Percentiles rank a stretch among this genome's conserved stretches.
phyloP scores from a whole-genome alignment of 257 asterid species.

The Solanum virginianum region DNA sequence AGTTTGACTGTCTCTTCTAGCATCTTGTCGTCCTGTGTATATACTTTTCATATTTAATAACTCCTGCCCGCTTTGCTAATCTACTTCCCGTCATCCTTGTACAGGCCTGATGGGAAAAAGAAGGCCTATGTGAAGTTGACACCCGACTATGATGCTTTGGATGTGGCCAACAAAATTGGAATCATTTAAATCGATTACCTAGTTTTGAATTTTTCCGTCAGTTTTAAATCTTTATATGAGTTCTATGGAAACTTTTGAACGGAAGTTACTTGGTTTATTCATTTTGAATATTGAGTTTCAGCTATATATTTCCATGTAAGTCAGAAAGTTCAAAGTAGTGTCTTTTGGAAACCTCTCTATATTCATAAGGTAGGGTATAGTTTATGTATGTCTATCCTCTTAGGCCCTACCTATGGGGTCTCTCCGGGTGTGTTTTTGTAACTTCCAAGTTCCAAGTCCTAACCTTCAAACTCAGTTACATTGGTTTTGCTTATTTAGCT shows the following conservation, averaged over 20 bases:
- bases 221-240: not conserved
- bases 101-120: conserved; percentile 34
- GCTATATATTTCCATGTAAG: not conserved
- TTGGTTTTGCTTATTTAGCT: not conserved
- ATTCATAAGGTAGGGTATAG: not conserved
- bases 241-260: not conserved
- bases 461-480: not conserved
- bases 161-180: not conserved
- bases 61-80: not conserved
- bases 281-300: not conserved
- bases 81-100: not conserved
- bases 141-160: not conserved
- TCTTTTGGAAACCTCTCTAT: not conserved
- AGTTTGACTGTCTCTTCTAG: not conserved
- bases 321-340: not conserved
- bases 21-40: not conserved
- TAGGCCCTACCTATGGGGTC: no score
- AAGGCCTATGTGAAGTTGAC: conserved; percentile 1
- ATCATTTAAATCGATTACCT: not conserved
- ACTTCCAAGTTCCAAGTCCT: not conserved
- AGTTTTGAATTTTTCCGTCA: not conserved
- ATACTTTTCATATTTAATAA: not conserved
- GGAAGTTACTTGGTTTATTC: not conserved
- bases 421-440: not conserved
- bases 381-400: not conserved